Evolutionary conservation across 495 filamentous ascomycete genomes (phyloP).

Genomic region (Penicillium egyptiacum): DNA sequence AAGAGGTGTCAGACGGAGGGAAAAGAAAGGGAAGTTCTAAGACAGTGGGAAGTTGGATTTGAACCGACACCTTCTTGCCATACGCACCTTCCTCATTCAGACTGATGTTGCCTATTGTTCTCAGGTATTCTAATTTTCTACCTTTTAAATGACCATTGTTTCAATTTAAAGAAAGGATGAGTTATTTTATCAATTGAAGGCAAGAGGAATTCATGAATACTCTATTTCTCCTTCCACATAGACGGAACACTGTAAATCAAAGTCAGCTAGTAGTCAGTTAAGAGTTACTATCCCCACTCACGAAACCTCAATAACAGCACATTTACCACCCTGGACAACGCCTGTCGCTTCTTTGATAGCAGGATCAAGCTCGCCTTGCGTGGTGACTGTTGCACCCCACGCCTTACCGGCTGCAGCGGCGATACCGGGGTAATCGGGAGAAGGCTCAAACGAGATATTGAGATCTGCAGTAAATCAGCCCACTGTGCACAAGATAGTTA

Average conservation of each 20-base stretch:
- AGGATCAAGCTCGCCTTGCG: slow-evolving; percentile 14
- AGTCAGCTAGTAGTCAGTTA: neutral
- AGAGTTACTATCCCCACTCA: slow-evolving; percentile 9
- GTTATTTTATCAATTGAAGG: no score
- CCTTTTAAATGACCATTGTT: no score
- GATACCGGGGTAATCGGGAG: slow-evolving; percentile 81
- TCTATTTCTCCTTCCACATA: slow-evolving; percentile 20
- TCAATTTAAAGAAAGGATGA: no score
- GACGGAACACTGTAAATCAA: slow-evolving; percentile 18
- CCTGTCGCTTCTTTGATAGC: slow-evolving; percentile 14
- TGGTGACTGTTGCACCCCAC: slow-evolving; percentile 22
- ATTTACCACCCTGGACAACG: slow-evolving; percentile 17
- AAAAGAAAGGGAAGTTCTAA: no score
- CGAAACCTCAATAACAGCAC: slow-evolving; percentile 28
- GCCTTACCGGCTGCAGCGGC: slow-evolving; percentile 65
- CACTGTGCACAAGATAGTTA: neutral
- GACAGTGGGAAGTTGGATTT: no score
- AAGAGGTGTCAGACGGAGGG: no score
- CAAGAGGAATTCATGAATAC: no score
- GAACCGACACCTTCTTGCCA: no score
- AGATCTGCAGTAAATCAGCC: slow-evolving; percentile 44
- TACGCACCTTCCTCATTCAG: no score
- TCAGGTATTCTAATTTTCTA: no score
- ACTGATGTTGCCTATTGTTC: no score
- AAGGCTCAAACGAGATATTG: slow-evolving; percentile 77